Base-by-base conservation (phyloP, 2,329 filamentous ascomycete species). In the Rutstroemia sp. region DNA sequence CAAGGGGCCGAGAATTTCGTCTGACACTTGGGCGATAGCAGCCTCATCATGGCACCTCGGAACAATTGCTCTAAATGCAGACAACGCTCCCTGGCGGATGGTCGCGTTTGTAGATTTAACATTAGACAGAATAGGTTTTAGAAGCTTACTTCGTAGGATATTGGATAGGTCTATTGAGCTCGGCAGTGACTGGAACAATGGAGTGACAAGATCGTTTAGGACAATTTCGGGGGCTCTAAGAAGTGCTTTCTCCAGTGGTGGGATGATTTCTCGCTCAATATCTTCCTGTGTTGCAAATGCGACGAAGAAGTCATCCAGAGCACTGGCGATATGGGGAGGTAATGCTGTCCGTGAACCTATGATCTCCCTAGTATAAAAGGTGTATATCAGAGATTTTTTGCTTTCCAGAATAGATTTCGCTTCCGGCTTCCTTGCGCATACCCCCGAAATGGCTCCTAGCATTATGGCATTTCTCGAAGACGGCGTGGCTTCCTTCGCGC, bases 221-320 rank as follows among this genome's bases (percentile, higher is more conserved):
- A 96, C 84, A 45, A 96, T 86, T 72, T 99, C 94, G 1, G 94
- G 95, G 7, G 92, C 87, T 69, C 95, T 82, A 47, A 99, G 74
- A 55, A 99, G 79, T 5, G 88, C 86, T 73, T 96, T 96, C 68
- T 99, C 94, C 14, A 97, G 75, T 0, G 90, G 77, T 8, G 92
- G 90, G 23, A 95, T 77, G 34, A 97, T 68, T 45, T 92, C 83
- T 61, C 82, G 86, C 53, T 83, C 80, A 30, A 97, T 70, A 62
- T 96, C 91, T 23, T 91, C 85, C 16, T 81, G 69, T 0, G 82
- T 86, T 39, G 87, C 78, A 68, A 92, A 97, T 34, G 79, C 80
- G 16, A 75, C 71, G 70, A 96, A 96, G 74, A 97, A 96, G 69
- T 96, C 91, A 50, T 77, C 74, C 48, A 97, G 74, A 5, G 87